A percentile compares a stretch with the other conserved stretches of the same genome.
Conservation (phyloP, 768 basidiomycete species). For the Boletus insuetus region DNA sequence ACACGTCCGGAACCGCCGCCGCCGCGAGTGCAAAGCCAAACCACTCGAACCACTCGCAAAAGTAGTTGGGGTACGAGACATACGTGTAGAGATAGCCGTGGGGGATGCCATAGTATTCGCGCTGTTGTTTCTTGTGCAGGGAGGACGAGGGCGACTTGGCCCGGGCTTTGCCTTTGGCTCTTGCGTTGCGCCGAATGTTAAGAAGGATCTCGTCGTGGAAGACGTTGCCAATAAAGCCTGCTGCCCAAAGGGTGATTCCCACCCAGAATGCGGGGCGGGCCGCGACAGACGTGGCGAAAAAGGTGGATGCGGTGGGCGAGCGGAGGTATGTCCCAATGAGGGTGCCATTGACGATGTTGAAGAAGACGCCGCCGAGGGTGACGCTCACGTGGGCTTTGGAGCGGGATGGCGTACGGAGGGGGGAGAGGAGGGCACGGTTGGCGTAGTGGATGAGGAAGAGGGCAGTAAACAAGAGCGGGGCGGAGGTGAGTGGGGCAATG, state of each 20-base stretch:
- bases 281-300: constrained; percentile 34
- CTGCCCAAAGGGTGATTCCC: constrained; percentile 64
- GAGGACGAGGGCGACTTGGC: constrained; percentile 24
- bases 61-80: constrained; percentile 91
- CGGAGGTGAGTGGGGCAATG: constrained; percentile 32
- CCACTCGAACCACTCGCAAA: constrained; percentile 97
- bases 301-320: constrained; percentile 48
- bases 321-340: constrained; percentile 71
- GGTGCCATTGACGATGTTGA: constrained; percentile 73
- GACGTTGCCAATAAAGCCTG: constrained; percentile 78
- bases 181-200: constrained; percentile 69
- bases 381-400: constrained; percentile 73
- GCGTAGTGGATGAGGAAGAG: constrained; percentile 76
- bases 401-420: constrained; percentile 76
- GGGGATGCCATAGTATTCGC: constrained; percentile 75
- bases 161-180: constrained; percentile 32
- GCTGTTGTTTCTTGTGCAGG: constrained; percentile 22
- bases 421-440: constrained; percentile 79
- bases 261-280: constrained; percentile 51
- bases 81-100: constrained; percentile 71
- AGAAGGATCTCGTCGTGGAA: constrained; percentile 89
- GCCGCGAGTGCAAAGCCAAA: constrained; percentile 80
- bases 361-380: constrained; percentile 48
- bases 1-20: constrained; percentile 42
- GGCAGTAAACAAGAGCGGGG: constrained; percentile 49